Conservation (phyloP, 2,329 filamentous ascomycete species). For the Verticillium klebahnii region DNA sequence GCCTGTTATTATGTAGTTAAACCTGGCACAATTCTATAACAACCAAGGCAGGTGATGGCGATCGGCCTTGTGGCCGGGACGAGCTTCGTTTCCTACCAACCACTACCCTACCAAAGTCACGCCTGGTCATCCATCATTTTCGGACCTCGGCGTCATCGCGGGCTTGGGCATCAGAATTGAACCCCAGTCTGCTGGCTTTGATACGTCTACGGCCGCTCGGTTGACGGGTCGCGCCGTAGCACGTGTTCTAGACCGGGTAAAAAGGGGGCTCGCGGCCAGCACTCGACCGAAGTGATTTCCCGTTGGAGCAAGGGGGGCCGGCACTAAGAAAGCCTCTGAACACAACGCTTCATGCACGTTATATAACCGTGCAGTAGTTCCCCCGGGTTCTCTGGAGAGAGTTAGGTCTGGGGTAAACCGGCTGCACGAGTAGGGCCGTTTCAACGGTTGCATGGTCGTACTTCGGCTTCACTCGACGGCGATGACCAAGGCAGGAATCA, state of each 20-base stretch:
- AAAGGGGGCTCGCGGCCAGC: not conserved
- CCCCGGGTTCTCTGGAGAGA: not conserved
- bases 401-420: not conserved
- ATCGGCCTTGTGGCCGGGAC: not conserved
- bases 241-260: not conserved
- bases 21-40: not conserved
- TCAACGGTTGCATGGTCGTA: not conserved
- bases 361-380: not conserved
- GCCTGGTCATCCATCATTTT: not conserved
- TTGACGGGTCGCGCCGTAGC: not conserved
- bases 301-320: not conserved
- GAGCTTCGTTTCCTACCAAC: not conserved
- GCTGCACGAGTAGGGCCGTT: slow-evolving; percentile 3
- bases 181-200: not conserved
- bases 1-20: not conserved
- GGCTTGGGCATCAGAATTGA: not conserved
- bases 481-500: not conserved
- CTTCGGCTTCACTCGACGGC: slow-evolving; percentile 1
- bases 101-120: not conserved
- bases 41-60: not conserved
- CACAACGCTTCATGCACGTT: not conserved
- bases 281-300: not conserved
- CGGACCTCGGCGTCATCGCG: not conserved
- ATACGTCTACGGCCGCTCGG: not conserved
- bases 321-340: not conserved